phyloP scores from a whole-genome alignment of 164 flowering plant genomes.

The Umbellularia californica region DNA sequence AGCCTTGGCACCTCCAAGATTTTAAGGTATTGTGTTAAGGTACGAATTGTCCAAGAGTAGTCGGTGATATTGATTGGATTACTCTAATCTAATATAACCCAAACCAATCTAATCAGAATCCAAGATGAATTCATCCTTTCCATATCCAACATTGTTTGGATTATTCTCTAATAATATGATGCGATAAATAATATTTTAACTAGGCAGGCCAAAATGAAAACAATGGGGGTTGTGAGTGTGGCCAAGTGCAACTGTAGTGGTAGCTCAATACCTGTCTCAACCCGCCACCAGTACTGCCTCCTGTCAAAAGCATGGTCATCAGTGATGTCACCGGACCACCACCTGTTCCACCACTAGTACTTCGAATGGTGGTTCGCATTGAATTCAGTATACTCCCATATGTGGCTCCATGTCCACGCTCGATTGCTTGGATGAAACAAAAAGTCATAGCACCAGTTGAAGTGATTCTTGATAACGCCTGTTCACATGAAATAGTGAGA shows the following conservation, averaged over 20 bases:
- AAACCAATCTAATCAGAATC: too few relatives aligned
- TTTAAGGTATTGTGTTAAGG: too few relatives aligned
- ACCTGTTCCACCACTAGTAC: conserved; percentile 38
- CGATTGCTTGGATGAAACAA: conserved; percentile 58
- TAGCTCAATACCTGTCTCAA: conserved; percentile 55
- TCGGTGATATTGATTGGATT: too few relatives aligned
- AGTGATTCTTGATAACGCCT: conserved; percentile 43
- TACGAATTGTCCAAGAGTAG: too few relatives aligned
- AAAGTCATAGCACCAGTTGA: conserved; percentile 50
- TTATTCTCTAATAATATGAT: too few relatives aligned
- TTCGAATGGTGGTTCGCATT: conserved; percentile 54
- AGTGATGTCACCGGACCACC: conserved; percentile 54
- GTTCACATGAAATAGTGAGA: conserved; percentile 5
- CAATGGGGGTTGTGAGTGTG: background rate
- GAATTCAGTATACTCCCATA: conserved; percentile 62
- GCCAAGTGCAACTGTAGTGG: background rate
- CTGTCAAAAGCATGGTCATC: conserved; percentile 61
- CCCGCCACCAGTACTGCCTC: conserved; percentile 61
- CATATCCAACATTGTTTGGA: too few relatives aligned
- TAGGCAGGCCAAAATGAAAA: too few relatives aligned
- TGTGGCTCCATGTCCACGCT: conserved; percentile 52
- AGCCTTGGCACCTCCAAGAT: too few relatives aligned
- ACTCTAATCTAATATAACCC: too few relatives aligned
- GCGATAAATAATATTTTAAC: too few relatives aligned
- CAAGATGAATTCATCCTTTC: too few relatives aligned